phyloP scores from a whole-genome alignment of 2,329 filamentous ascomycete species.

The Monilinia laxa region DNA sequence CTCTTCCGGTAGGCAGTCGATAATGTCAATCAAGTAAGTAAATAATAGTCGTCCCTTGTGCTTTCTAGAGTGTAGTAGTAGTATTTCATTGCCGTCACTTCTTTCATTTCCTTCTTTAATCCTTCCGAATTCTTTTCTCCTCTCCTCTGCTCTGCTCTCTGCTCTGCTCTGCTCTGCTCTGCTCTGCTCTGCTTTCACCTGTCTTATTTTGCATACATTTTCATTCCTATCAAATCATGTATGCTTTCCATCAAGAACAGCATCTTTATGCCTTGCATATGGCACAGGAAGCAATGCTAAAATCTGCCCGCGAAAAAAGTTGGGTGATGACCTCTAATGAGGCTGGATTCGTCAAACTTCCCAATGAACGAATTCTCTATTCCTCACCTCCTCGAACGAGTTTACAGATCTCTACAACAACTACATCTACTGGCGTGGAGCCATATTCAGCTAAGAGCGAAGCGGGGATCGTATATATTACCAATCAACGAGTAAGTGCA shows the following conservation, averaged over 20 bases:
- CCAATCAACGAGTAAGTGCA: constrained; percentile 74
- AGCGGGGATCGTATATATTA: constrained; percentile 74
- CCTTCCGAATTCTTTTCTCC: neutral
- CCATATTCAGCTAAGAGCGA: constrained; percentile 70
- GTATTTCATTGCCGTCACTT: constrained; percentile 21
- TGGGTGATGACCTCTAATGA: constrained; percentile 87
- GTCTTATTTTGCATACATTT: neutral
- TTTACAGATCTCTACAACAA: constrained; percentile 65
- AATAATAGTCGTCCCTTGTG: constrained; percentile 19
- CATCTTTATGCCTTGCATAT: constrained; percentile 37
- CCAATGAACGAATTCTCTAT: constrained; percentile 78
- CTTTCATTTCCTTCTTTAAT: constrained; percentile 1
- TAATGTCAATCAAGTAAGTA: constrained; percentile 26
- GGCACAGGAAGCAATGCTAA: constrained; percentile 36
- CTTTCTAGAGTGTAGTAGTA: constrained; percentile 4
- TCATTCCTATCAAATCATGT: constrained; percentile 31
- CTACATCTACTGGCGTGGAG: constrained; percentile 61
- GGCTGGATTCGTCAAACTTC: constrained; percentile 76
- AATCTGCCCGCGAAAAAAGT: constrained; percentile 46
- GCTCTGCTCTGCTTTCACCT: no score
- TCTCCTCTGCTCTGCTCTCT: neutral
- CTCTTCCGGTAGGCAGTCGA: constrained; percentile 22
- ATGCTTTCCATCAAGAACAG: constrained; percentile 39
- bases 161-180: no score
- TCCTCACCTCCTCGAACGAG: constrained; percentile 77